These are phyloP conservation scores for Chlamydomonas eustigma DNA, from an alignment of 139 green algal species.

Conservation along the genomic window DNA sequence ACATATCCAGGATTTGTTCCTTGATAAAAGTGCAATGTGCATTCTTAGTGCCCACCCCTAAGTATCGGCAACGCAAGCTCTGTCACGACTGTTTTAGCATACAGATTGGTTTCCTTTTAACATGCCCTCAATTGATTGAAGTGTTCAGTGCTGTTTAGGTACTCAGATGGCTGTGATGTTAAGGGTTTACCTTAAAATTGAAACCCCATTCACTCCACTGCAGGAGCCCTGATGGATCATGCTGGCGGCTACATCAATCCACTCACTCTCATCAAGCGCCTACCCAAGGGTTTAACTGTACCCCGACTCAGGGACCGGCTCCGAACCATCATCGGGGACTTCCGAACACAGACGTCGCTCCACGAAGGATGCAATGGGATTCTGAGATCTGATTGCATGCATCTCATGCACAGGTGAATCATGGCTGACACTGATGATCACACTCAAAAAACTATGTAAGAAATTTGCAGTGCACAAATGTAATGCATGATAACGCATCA, in stretches of 20 bases:
- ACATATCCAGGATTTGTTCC: too few relatives aligned
- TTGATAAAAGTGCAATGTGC: too few relatives aligned
- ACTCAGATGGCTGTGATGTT: too few relatives aligned
- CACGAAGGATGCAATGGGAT: constrained; percentile 87
- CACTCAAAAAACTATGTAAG: not conserved
- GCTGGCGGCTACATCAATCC: constrained; percentile 76
- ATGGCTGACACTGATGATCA: not conserved
- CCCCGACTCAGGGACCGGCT: constrained; percentile 71
- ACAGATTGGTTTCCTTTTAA: too few relatives aligned
- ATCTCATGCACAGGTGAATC: constrained; percentile 19
- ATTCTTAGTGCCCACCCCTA: too few relatives aligned
- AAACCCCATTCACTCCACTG: not conserved
- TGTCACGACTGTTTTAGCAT: too few relatives aligned
- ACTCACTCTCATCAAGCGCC: constrained; percentile 66
- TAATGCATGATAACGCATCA: not conserved
- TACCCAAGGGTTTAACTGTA: constrained; percentile 78
- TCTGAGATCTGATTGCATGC: constrained; percentile 68
- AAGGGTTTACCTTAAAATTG: too few relatives aligned
- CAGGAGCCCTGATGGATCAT: constrained; percentile 78
- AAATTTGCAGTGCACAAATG: not conserved
- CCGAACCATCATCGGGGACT: constrained; percentile 87
- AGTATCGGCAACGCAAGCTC: too few relatives aligned
- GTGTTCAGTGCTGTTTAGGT: too few relatives aligned
- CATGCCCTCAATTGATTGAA: too few relatives aligned
- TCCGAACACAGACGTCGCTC: constrained; percentile 72